A percentile compares a stretch with the other conserved stretches of the same genome.
phyloP scores from a whole-genome alignment of 1,139 yeast genomes.

The Tardiomyces blankii region DNA sequence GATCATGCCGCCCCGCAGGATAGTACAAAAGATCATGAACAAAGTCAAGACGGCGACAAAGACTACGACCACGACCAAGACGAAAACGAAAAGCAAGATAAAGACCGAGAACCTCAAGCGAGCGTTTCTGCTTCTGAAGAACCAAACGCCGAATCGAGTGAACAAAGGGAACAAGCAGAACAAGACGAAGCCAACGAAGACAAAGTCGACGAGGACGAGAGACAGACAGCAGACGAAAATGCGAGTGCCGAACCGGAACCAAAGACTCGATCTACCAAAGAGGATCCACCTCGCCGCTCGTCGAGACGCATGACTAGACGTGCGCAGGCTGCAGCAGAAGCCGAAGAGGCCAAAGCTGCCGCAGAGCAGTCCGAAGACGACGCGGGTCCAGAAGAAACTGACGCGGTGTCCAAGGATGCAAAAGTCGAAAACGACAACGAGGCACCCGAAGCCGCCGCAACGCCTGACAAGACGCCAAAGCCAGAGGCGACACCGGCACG shows the following conservation, averaged over 20 bases:
- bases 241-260: constrained; percentile 1
- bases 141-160: background rate
- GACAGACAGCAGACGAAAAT: background rate
- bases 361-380: background rate
- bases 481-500: no score
- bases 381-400: constrained; percentile 1
- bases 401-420: constrained; percentile 4
- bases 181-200: constrained; percentile 2
- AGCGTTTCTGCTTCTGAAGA: no score
- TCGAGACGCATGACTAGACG: constrained; percentile 2
- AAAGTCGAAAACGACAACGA: background rate
- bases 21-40: no score
- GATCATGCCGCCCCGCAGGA: no score
- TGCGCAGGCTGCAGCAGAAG: constrained; percentile 4
- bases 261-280: constrained; percentile 4
- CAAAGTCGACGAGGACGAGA: background rate
- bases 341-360: constrained; percentile 1
- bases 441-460: no score
- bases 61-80: no score
- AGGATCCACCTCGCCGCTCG: constrained; percentile 7
- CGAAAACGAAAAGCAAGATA: no score
- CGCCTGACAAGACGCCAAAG: background rate
- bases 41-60: no score
- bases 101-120: no score
- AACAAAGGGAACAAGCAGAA: background rate